phyloP scores from a whole-genome alignment of 192 early-diverging fungal genomes.

The Backusella sp. region DNA sequence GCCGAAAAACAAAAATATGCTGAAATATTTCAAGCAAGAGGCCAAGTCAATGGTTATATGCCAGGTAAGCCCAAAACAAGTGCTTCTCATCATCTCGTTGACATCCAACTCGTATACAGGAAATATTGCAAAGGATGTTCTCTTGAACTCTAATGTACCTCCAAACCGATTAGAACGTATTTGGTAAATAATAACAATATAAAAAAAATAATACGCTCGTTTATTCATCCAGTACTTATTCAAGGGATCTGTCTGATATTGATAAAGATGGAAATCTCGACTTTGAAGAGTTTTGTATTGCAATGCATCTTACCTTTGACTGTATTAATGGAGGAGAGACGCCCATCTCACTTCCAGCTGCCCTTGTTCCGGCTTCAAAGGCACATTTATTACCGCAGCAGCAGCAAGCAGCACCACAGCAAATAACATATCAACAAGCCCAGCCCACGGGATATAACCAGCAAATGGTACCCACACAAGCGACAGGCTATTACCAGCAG shows the following conservation, averaged over 20 bases:
- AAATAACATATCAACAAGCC: conserved; percentile 25
- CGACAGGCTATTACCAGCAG: conserved; percentile 21
- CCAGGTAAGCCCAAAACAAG: conserved; percentile 36
- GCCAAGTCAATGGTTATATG: conserved; percentile 52
- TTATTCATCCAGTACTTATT: background rate
- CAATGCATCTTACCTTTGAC: conserved; percentile 72
- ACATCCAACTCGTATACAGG: conserved; percentile 21
- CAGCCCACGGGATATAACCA: conserved; percentile 31
- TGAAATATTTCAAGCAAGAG: conserved; percentile 52
- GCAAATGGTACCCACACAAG: conserved; percentile 11
- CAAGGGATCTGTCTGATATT: conserved; percentile 77
- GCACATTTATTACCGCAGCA: conserved; percentile 43
- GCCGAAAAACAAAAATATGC: conserved; percentile 53
- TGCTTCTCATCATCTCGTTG: background rate
- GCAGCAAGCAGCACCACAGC: conserved; percentile 6
- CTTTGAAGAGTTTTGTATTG: conserved; percentile 82
- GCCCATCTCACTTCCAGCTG: conserved; percentile 60
- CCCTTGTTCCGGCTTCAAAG: conserved; percentile 68
- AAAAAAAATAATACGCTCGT: background rate
- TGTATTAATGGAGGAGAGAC: conserved; percentile 55
- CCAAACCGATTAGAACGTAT: conserved; percentile 43
- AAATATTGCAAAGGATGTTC: conserved; percentile 30
- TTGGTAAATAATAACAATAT: conserved; percentile 22
- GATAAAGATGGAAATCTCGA: conserved; percentile 81
- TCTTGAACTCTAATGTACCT: conserved; percentile 41